A percentile compares a stretch with the other conserved stretches of the same genome.
These are phyloP conservation scores for Penicillium sp. DNA, from an alignment of 2,329 filamentous ascomycete genomes.

Conservation along the genomic window DNA sequence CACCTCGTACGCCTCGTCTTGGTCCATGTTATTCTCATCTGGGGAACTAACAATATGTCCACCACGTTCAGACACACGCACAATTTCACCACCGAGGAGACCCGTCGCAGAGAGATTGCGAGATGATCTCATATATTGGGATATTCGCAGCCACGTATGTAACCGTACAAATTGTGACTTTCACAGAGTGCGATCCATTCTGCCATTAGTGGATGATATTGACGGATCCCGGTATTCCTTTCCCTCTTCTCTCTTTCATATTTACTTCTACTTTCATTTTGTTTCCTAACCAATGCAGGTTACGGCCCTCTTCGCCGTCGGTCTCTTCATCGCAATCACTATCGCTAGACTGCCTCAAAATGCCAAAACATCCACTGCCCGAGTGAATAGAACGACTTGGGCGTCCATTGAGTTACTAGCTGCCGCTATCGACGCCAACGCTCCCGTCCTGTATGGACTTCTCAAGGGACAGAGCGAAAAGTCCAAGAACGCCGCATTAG, in stretches of 20 bases:
- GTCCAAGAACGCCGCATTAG: constrained; percentile 10
- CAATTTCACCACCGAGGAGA: constrained; percentile 30
- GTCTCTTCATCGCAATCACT: constrained; percentile 16
- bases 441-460: constrained; percentile 12
- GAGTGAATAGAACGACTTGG: constrained; percentile 16
- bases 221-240: constrained; percentile 12
- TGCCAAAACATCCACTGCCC: constrained; percentile 4
- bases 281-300: constrained; percentile 7
- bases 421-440: constrained; percentile 12
- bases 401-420: constrained; percentile 14
- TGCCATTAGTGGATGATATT: constrained; percentile 17
- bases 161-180: constrained; percentile 15
- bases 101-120: constrained; percentile 35
- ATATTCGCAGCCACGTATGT: constrained; percentile 14
- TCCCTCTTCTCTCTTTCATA: background rate
- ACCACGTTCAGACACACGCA: constrained; percentile 17
- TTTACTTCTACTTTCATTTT: background rate
- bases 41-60: constrained; percentile 39
- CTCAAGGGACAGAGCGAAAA: constrained; percentile 4
- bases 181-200: constrained; percentile 18
- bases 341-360: constrained; percentile 15
- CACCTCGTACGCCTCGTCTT: constrained; percentile 16
- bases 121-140: constrained; percentile 15
- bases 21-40: constrained; percentile 36
- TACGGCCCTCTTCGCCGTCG: constrained; percentile 10